Evolutionary conservation across 371 early-diverging fungal species (phyloP), one percentile per base, ranked within the genome.

Genomic region (Haplosporangium sp.): DNA sequence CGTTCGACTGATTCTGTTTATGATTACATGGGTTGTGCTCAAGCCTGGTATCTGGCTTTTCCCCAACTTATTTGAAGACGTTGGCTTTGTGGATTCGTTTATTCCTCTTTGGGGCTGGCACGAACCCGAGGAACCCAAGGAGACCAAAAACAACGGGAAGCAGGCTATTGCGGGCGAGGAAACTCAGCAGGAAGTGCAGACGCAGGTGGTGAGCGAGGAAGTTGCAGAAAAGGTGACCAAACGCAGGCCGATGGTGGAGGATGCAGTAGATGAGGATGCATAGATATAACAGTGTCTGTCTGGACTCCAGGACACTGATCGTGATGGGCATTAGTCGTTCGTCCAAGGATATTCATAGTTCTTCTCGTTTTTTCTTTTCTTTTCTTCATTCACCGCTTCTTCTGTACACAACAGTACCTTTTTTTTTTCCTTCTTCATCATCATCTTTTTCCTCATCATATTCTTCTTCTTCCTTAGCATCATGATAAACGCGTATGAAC

Each of bases 51-150:
- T 99, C 72, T 99, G 99, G 99, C 79, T 99, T n/a, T 99, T 99
- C 87, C 99, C 99, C 45, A 99, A 99, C 76, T 83, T 99, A 69
- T 99, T 98, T 86, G 99, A 94, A 56, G 99, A 99, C 77, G 95
- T 95, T 64, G 99, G 99, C 42, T 89, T 99, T 67, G 82, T 99
- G 59, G 99, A 99, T 54, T 95, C 95, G 72, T 99, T 99, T 82
- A 92, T 95, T 71, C 99, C 99, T 12, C 76, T 96, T 20, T 98
- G 95, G 90, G 98, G 87, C 55, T 99, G 95, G 93, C 94, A 95
- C 66, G 88, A 84, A 16, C 87, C 92, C 40, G 81, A 77, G 56
- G 67, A 55, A 38, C 79, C 82, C 41, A 71, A 71, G 62, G 63
- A 65, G 51, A 45, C 10, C 53, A 63, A 58, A 48, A 70, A 63